These are phyloP conservation scores for Arthrobotrys pseudoclavata DNA, from an alignment of 2,329 filamentous ascomycete species.

Conservation along the genomic window DNA sequence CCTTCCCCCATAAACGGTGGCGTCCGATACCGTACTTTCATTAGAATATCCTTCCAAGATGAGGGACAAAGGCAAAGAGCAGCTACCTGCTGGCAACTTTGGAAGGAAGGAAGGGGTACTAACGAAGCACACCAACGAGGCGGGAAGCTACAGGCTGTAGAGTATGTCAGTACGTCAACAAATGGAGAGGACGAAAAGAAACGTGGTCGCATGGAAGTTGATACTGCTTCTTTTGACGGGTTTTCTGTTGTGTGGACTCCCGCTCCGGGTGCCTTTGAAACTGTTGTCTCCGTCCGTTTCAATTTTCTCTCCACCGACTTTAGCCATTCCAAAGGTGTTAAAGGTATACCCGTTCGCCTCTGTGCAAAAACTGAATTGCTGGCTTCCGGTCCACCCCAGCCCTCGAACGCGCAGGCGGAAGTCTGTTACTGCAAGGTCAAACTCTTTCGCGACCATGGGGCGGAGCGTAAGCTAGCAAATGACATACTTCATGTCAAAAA, in stretches of 20 bases:
- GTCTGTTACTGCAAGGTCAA: constrained; percentile 97
- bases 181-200: constrained; percentile 74
- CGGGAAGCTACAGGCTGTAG: constrained; percentile 91
- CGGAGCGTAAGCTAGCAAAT: constrained; percentile 93
- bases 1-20: constrained; percentile 71
- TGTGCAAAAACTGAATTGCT: constrained; percentile 88
- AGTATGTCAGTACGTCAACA: constrained; percentile 81
- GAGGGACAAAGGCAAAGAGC: constrained; percentile 90
- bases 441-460: constrained; percentile 94
- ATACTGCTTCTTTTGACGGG: constrained; percentile 87
- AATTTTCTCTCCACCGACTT: constrained; percentile 99
- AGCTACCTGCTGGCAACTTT: constrained; percentile 86
- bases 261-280: constrained; percentile 79
- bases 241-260: constrained; percentile 93
- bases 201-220: constrained; percentile 77
- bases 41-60: constrained; percentile 97
- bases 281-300: constrained; percentile 90
- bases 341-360: constrained; percentile 92
- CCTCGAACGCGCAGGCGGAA: constrained; percentile 73
- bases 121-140: constrained; percentile 95
- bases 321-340: constrained; percentile 98
- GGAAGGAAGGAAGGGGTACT: constrained; percentile 96
- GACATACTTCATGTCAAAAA: constrained; percentile 96
- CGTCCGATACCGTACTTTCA: constrained; percentile 85
- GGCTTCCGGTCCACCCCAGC: constrained; percentile 69